Conservation (phyloP, 441 rosid genomes). For the Breynia disticha region DNA sequence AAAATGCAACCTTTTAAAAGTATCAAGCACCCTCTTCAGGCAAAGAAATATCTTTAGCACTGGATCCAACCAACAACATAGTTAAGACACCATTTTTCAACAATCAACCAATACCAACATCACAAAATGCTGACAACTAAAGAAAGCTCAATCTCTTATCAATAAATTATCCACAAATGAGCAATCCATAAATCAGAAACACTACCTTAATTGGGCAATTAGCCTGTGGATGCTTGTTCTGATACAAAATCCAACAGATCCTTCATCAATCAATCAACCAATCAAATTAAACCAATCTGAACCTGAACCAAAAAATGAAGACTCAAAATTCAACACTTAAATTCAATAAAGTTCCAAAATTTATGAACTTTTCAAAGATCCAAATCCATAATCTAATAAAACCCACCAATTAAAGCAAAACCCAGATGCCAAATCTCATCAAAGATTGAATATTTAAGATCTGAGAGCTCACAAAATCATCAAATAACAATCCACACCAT, state of each 20-base stretch:
- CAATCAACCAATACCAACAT: slow-evolving; percentile 3
- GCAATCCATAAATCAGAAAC: slow-evolving; percentile 15
- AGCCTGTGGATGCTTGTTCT: background rate
- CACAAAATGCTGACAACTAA: slow-evolving; percentile 4
- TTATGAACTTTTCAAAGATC: slow-evolving; percentile 14
- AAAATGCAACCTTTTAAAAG: slow-evolving; percentile 1
- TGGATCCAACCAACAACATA: slow-evolving; percentile 18
- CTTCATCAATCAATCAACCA: slow-evolving; percentile 24
- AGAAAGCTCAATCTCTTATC: slow-evolving; percentile 1
- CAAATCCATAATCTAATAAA: slow-evolving; percentile 23
- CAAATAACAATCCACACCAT: slow-evolving; percentile 26
- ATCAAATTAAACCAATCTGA: slow-evolving; percentile 12
- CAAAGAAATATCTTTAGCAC: slow-evolving; percentile 1
- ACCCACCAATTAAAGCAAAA: slow-evolving; percentile 31
- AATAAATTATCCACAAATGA: slow-evolving; percentile 9
- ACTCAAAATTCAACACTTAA: slow-evolving; percentile 13
- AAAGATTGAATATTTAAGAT: slow-evolving; percentile 32
- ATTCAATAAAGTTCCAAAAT: slow-evolving; percentile 15
- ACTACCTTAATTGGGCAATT: slow-evolving; percentile 25
- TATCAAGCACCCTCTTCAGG: slow-evolving; percentile 8
- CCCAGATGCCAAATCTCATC: slow-evolving; percentile 33
- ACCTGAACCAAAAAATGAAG: slow-evolving; percentile 21
- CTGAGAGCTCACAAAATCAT: slow-evolving; percentile 28
- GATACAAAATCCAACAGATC: slow-evolving; percentile 21
- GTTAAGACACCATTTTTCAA: background rate